Evolutionary conservation across 2,329 filamentous ascomycete genomes (phyloP), one percentile per base, ranked within the genome.

Genomic region (Fusarium nygamai): DNA sequence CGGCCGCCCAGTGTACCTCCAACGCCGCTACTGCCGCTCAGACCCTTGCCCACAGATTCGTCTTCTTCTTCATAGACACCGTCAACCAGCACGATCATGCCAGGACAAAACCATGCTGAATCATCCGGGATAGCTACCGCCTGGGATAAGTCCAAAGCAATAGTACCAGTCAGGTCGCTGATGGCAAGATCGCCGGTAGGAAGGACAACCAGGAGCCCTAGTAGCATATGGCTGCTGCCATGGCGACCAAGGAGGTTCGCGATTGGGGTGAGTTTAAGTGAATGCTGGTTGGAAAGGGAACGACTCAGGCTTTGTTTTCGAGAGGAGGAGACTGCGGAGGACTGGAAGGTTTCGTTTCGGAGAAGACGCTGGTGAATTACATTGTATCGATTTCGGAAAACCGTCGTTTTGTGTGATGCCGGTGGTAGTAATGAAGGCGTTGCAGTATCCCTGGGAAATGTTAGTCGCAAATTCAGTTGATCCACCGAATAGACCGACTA

Each of bases 61-160:
- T 95, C 94, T 77, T 98, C 95, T 81, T 98, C 96, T 81, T 98
- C 95, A 79, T 99, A 99, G n/a, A 96, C 91, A 12, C 96, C 96
- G 78, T 99, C 96, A 1, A 98, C 91, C 0, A 99, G 88, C 8
- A 98, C 93, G 54, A 99, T 93, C 95, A 98, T 98, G 7, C 97
- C 97, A 0, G 96, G 95, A 10, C 92, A 91, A 80, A 98, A 98
- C 93, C 95, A 99, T 8, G 94, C 92, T 31, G 94, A 94, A 79
- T 96, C 92, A 69, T 94, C 92, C 0, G 95, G 95, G 63, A 98
- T 92, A 20, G 93, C 91, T 29, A 92, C 91, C 0, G 96, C 94
- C 78, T 96, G 93, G 27, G 91, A 89, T 17, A 98, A 84, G 76
- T 98, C 95, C 4, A 99, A 86, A 6, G 90, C 88, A 77, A 99